Conservation (phyloP, 2,329 filamentous ascomycete species). For the Phialophora chinensis region DNA sequence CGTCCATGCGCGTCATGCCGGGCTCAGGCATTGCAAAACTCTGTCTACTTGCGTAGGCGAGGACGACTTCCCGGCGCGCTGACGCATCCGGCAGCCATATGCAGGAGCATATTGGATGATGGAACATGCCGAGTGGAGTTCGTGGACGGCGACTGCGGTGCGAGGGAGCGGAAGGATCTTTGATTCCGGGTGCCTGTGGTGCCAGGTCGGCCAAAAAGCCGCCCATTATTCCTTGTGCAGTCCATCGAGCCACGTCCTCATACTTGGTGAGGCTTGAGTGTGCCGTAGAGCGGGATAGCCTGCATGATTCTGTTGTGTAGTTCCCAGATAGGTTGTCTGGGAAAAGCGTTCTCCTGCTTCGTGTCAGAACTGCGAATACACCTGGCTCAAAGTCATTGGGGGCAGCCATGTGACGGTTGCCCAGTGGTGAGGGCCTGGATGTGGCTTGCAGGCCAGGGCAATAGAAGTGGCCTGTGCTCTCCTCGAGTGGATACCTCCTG, state of each 20-base stretch:
- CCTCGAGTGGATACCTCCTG: neutral
- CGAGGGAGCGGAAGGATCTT: neutral
- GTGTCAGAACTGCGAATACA: neutral
- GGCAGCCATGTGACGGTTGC: neutral
- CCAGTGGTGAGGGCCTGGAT: conserved; percentile 9
- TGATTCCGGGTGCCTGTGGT: neutral
- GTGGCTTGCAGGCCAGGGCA: conserved; percentile 22
- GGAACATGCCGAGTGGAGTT: neutral
- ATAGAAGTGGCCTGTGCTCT: conserved; percentile 11
- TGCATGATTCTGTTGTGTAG: neutral
- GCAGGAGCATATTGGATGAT: neutral
- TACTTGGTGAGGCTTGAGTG: neutral
- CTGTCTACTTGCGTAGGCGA: neutral
- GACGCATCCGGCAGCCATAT: neutral
- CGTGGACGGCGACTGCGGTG: neutral
- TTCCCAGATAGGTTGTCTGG: neutral
- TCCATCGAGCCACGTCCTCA: neutral
- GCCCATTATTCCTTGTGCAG: too few relatives aligned
- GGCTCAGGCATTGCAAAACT: neutral
- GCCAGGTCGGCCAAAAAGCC: neutral
- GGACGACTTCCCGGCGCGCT: neutral
- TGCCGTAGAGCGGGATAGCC: neutral
- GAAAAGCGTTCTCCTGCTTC: neutral
- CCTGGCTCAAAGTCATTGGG: conserved; percentile 2
- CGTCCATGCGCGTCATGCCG: neutral